Evolutionary conservation across 2,329 filamentous ascomycete species (phyloP).

Genomic region (Exophiala alcalophila): DNA sequence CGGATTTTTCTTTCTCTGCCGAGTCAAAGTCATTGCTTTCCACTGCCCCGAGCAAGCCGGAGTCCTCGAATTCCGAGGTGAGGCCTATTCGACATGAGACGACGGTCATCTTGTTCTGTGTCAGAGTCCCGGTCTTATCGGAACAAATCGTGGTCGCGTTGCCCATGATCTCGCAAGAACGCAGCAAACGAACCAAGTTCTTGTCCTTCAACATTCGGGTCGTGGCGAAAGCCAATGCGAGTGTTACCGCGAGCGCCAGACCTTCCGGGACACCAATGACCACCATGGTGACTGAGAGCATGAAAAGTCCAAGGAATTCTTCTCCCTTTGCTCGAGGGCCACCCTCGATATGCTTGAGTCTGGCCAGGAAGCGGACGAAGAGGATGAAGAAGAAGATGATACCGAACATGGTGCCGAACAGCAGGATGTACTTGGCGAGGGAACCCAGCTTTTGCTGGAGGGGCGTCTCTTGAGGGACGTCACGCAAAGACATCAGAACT

Average conservation of each 20-base stretch:
- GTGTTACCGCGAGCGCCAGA: slow-evolving; percentile 58
- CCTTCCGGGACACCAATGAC: slow-evolving; percentile 62
- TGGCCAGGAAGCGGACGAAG: slow-evolving; percentile 71
- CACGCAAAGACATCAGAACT: slow-evolving; percentile 72
- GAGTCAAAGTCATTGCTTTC: slow-evolving; percentile 31
- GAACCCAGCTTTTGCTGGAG: slow-evolving; percentile 74
- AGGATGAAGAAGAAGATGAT: slow-evolving; percentile 73
- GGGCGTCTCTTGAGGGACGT: slow-evolving; percentile 73
- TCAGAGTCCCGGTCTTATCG: slow-evolving; percentile 64
- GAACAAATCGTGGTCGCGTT: slow-evolving; percentile 63
- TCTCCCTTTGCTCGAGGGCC: slow-evolving; percentile 53
- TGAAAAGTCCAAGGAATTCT: slow-evolving; percentile 58
- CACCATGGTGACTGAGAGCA: slow-evolving; percentile 57
- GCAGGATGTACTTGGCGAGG: slow-evolving; percentile 78
- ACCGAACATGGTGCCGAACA: slow-evolving; percentile 67
- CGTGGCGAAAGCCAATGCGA: slow-evolving; percentile 61
- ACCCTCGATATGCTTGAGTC: slow-evolving; percentile 51
- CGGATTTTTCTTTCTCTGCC: slow-evolving; percentile 27
- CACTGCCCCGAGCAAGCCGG: too few relatives aligned
- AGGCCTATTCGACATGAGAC: slow-evolving; percentile 56
- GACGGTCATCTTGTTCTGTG: slow-evolving; percentile 62
- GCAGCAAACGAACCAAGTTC: slow-evolving; percentile 58
- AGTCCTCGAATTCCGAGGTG: slow-evolving; percentile 42
- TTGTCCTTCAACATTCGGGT: slow-evolving; percentile 63
- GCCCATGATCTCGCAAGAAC: slow-evolving; percentile 62